Evolutionary conservation across 2,329 filamentous ascomycete genomes (phyloP).

Genomic region (Fusarium agapanthi): DNA sequence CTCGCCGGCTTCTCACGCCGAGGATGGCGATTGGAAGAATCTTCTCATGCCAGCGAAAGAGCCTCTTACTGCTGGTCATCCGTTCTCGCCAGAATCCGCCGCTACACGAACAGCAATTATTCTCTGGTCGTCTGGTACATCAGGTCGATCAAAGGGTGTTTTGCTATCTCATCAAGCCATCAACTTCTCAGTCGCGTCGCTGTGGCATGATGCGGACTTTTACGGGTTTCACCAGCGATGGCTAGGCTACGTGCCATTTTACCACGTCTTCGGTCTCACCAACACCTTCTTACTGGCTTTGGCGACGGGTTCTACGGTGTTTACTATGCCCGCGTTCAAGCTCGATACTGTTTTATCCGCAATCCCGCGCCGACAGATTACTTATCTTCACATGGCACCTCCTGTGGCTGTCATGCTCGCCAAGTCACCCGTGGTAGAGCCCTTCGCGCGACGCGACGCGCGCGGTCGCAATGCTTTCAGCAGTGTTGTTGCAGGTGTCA

Average conservation of each 20-base stretch:
- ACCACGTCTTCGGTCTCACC: conserved; percentile 68
- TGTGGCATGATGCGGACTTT: conserved; percentile 60
- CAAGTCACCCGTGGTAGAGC: conserved; percentile 74
- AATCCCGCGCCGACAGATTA: conserved; percentile 70
- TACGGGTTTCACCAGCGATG: conserved; percentile 51
- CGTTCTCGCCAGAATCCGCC: conserved; percentile 46
- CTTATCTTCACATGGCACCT: conserved; percentile 71
- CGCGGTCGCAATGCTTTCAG: conserved; percentile 62
- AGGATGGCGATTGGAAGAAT: conserved; percentile 64
- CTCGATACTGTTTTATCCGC: conserved; percentile 70
- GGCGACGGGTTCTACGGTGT: conserved; percentile 64
- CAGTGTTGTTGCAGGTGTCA: conserved; percentile 61
- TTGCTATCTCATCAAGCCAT: conserved; percentile 74
- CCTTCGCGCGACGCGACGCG: conserved; percentile 58
- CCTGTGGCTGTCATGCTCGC: conserved; percentile 75
- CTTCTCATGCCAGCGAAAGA: conserved; percentile 60
- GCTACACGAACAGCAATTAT: conserved; percentile 66
- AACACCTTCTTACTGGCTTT: conserved; percentile 68
- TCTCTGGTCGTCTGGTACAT: conserved; percentile 68
- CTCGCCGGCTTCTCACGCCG: conserved; percentile 22
- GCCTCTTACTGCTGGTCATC: conserved; percentile 56
- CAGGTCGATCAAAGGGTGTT: conserved; percentile 79
- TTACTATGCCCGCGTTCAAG: conserved; percentile 76
- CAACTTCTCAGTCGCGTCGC: conserved; percentile 62
- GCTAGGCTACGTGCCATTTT: conserved; percentile 76